Percentiles rank a stretch among this genome's conserved stretches.
Evolutionary conservation across 2,329 filamentous ascomycete species (phyloP).

Genomic region (Tolypocladium ophioglossoides): DNA sequence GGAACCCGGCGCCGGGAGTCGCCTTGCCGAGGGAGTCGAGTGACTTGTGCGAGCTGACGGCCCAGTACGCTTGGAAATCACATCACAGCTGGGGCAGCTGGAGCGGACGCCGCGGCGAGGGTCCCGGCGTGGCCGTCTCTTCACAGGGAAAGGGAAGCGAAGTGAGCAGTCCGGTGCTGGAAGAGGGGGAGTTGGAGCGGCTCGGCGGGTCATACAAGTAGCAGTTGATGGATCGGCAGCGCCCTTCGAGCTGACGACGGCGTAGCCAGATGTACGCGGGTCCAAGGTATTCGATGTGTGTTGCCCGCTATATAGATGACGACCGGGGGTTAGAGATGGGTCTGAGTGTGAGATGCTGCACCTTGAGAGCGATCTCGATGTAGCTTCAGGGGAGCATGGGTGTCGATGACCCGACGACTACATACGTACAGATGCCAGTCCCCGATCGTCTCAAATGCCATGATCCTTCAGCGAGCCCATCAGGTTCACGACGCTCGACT

Average conservation of each 20-base stretch:
- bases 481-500: too few relatives aligned
- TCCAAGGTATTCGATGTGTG: neutral
- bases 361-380: neutral
- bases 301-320: neutral
- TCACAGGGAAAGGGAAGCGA: slow-evolving; percentile 1
- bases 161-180: slow-evolving; percentile 11
- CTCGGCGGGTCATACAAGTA: slow-evolving; percentile 4
- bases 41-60: slow-evolving; percentile 13
- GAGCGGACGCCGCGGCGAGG: slow-evolving; percentile 6
- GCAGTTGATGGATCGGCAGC: neutral
- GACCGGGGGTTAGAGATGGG: neutral
- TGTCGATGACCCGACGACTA: neutral
- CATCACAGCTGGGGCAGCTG: slow-evolving; percentile 23
- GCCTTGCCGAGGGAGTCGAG: neutral
- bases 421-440: neutral
- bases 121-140: neutral
- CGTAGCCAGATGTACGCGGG: neutral
- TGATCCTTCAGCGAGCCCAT: neutral
- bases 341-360: neutral
- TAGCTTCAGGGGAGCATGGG: too few relatives aligned
- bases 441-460: too few relatives aligned
- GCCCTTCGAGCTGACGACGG: neutral
- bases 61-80: slow-evolving; percentile 17
- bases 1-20: neutral
- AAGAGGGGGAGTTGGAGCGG: slow-evolving; percentile 9